These are phyloP conservation scores for Phytopythium vexans DNA, from an alignment of 352 stramenopile species.

Conservation along the genomic window DNA sequence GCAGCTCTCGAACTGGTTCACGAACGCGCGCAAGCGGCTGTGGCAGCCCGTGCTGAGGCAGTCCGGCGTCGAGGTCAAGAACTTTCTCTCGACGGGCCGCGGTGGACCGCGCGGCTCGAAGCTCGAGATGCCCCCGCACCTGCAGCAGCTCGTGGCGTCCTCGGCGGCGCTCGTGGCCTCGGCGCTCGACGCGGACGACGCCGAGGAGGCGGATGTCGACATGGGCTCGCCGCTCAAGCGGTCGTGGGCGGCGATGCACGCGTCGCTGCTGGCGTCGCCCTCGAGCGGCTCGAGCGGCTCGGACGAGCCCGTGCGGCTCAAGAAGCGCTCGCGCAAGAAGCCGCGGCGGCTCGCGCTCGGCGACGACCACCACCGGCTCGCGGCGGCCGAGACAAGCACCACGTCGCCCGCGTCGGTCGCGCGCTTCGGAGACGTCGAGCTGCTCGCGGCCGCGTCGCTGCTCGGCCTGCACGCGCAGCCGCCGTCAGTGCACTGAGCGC, in stretches of 20 bases:
- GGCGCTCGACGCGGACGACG: slow-evolving; percentile 7
- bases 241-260: slow-evolving; percentile 42
- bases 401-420: slow-evolving; percentile 11
- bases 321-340: slow-evolving; percentile 10
- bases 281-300: slow-evolving; percentile 5
- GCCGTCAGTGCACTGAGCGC: slow-evolving; percentile 63
- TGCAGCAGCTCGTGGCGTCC: slow-evolving; percentile 53
- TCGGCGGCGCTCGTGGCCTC: slow-evolving; percentile 20
- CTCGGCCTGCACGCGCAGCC: slow-evolving; percentile 66
- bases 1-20: slow-evolving; percentile 90
- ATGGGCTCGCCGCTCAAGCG: slow-evolving; percentile 50
- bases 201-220: background rate
- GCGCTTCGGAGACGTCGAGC: slow-evolving; percentile 69
- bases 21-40: slow-evolving; percentile 83
- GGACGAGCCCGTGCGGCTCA: slow-evolving; percentile 5
- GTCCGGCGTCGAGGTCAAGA: slow-evolving; percentile 87
- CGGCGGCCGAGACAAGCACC: background rate
- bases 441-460: slow-evolving; percentile 71
- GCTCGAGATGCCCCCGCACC: slow-evolving; percentile 62
- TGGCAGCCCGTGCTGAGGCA: slow-evolving; percentile 85
- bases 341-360: slow-evolving; percentile 29
- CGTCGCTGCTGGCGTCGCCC: slow-evolving; percentile 17
- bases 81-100: slow-evolving; percentile 81
- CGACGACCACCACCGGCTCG: slow-evolving; percentile 2
- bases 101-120: slow-evolving; percentile 77